Evolutionary conservation across 2,329 filamentous ascomycete species (phyloP), one percentile per base, ranked within the genome.

Genomic region (Colletotrichum australisinense): DNA sequence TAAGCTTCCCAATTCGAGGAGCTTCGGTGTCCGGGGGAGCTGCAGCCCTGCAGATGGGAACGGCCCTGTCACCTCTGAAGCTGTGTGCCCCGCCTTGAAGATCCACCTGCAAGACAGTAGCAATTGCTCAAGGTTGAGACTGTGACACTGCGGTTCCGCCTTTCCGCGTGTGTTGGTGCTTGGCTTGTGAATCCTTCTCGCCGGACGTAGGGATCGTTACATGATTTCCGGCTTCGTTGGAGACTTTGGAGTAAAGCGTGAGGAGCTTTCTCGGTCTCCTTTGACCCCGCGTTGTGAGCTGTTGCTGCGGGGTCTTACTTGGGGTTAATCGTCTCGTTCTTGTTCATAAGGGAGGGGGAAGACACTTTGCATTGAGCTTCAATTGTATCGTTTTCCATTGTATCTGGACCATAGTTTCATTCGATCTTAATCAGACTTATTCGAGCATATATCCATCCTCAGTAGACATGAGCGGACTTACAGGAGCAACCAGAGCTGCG

Each of bases 401-500:
- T 6, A 3, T 2, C 6, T 42, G 2, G 19, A 42, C 6, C 12
- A 14, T 16, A 42, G 38, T 42, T 16, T 11, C 42, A 49, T n/a
- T 0, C 4, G 1, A n/a, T 4, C 42, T n/a, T 0, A 4, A n/a
- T 5, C 42, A 9, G 3, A n/a, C 0, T 0, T 11, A 5, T 9
- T 22, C 5, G 1, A 16, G 7, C 19, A 11, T 4, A 16, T 2
- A n/a, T 19, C 28, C 7, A 32, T 1, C 1, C 5, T n/a, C n/a
- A 63, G 9, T 22, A 32, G 26, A 52, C n/a, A 73, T 73, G 70
- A 73, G 55, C 35, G 67, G 67, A 14, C 56, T 65, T 7, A 46
- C 28, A 28, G 67, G 67, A 73, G 67, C 70, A n/a, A 30, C 69
- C 26, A 64, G 67, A 52, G 59, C 70, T 19, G 57, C 70, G 19